Base-by-base conservation (phyloP, 2,329 filamentous ascomycete genomes). In the Parafenestella ontariensis region DNA sequence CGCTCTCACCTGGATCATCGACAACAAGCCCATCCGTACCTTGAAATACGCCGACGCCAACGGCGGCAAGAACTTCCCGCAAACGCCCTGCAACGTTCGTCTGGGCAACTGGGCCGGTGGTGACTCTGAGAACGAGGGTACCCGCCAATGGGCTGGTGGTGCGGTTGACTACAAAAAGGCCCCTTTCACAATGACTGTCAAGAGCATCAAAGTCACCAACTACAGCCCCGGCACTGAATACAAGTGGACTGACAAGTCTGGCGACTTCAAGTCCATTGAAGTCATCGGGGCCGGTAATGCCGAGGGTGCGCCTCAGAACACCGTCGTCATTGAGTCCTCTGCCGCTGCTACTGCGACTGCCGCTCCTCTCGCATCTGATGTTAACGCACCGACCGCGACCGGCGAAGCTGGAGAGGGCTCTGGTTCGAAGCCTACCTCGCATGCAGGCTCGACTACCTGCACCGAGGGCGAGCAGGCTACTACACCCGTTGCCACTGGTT, bases 61-160 rank as follows among this genome's bases (percentile, higher is more conserved):
- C 42, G 82, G 82, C 62, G 86, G 86, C 11, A 72, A 82, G 45
- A 83, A 84, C 70, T 93, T 85, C 72, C 90, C 90, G 0, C 90
- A 94, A 71, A 92, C 90, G 0, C 90, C 90, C 1, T 89, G 89
- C 87, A 85, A 85, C 37, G 66, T 77, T 21, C 71, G 69, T 56
- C 69, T 81, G 20, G 78, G 78, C 43, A 78, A 76, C 70, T 81
- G 79, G 79, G 77, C 78, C 29, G 80, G 78, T 47, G 83, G 82
- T 62, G 76, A 79, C 48, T 73, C 77, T 4, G 73, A 77, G 51
- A 72, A 79, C 33, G 73, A 81, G n/a, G 87, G 88, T 43, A 89
- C 86, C 21, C 81, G 88, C 52, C 71, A 84, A 49, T 91, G 88
- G 89, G 87, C 88, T 41, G 87, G 88, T 43, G 88, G 89, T 49